Evolutionary conservation across 2,329 filamentous ascomycete genomes (phyloP).

Genomic region (Fusarium begoniae): DNA sequence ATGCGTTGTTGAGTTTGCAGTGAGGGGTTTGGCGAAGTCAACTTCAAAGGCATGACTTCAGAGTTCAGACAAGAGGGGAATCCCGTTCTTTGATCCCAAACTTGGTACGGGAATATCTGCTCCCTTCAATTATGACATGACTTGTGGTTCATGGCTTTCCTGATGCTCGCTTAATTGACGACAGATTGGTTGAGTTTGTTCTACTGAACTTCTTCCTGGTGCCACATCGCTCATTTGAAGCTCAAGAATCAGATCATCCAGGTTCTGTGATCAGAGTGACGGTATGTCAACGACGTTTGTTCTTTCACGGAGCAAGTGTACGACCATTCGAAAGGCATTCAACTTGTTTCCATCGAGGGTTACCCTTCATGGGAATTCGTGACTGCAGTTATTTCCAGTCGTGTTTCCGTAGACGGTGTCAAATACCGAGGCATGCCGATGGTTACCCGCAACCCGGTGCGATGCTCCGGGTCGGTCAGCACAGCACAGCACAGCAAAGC

Average conservation of each 20-base stretch:
- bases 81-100: not conserved
- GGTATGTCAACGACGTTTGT: not conserved
- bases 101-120: not conserved
- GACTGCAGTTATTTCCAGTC: slow-evolving; percentile 16
- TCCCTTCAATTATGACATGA: not conserved
- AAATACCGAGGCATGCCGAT: slow-evolving; percentile 13
- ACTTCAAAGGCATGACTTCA: not conserved
- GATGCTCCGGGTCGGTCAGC: no score
- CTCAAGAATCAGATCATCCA: slow-evolving; percentile 23
- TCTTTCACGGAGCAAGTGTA: not conserved
- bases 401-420: slow-evolving; percentile 10
- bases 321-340: not conserved
- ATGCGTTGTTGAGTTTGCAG: not conserved
- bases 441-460: not conserved
- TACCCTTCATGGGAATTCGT: not conserved
- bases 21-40: not conserved
- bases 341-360: not conserved
- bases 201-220: not conserved
- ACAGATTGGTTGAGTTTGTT: not conserved
- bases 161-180: not conserved
- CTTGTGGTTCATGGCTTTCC: not conserved
- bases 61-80: not conserved
- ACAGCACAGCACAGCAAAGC: no score
- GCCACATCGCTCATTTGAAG: not conserved
- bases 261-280: slow-evolving; percentile 8